Conservation (phyloP, 2,329 filamentous ascomycete genomes). For the Colletotrichum tropicicola region DNA sequence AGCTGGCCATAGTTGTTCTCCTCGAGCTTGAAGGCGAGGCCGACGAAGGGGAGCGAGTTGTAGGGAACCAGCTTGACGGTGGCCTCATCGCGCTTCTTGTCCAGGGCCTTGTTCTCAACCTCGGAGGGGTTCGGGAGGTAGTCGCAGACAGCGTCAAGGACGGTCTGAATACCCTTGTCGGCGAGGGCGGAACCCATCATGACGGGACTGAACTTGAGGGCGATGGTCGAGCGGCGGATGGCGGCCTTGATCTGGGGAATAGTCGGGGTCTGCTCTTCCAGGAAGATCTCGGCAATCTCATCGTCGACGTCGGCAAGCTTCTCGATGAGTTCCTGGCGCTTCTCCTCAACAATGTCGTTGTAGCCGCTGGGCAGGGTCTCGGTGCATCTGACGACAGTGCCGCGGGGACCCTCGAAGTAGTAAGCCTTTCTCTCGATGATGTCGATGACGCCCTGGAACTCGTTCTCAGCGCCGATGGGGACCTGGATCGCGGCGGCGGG, state of each 20-base stretch:
- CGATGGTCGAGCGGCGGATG: constrained; percentile 90
- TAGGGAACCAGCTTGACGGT: constrained; percentile 91
- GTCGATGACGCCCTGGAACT: constrained; percentile 92
- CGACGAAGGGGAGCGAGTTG: constrained; percentile 92
- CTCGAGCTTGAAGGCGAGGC: constrained; percentile 97
- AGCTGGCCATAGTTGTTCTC: constrained; percentile 98
- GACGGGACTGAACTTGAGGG: constrained; percentile 90
- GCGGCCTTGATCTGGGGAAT: constrained; percentile 88
- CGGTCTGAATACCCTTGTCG: constrained; percentile 94
- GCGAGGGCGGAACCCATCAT: constrained; percentile 96
- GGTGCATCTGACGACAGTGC: constrained; percentile 78
- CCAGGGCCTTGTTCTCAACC: constrained; percentile 88
- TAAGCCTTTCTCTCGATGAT: constrained; percentile 91
- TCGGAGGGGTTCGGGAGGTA: constrained; percentile 93
- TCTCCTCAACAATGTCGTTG: constrained; percentile 79
- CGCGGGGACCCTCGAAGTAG: constrained; percentile 87
- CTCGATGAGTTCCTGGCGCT: constrained; percentile 87
- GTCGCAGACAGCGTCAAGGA: constrained; percentile 96
- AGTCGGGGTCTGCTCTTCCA: constrained; percentile 86
- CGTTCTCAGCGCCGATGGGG: constrained; percentile 91
- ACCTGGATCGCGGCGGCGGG: constrained; percentile 93
- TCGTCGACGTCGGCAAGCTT: constrained; percentile 97
- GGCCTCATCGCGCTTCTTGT: constrained; percentile 80
- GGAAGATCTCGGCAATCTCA: constrained; percentile 93
- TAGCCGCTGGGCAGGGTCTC: constrained; percentile 88